A percentile compares a stretch with the other conserved stretches of the same genome.
These are phyloP conservation scores for Microbotryum scabiosae DNA, from an alignment of 1,284 basidiomycete species.

Conservation along the genomic window DNA sequence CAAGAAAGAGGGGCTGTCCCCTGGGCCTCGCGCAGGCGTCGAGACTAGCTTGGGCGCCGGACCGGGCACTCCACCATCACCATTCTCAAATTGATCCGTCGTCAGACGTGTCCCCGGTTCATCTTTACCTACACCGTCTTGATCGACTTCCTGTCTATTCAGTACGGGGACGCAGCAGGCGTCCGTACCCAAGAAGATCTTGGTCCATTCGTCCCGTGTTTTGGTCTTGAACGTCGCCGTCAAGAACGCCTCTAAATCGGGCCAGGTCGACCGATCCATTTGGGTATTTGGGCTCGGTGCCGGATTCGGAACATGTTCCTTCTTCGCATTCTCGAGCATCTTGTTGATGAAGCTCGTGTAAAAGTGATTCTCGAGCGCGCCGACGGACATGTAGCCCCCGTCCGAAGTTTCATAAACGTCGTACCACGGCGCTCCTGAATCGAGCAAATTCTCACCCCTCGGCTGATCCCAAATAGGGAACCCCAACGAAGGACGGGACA, in stretches of 20 bases:
- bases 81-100: conserved; percentile 14
- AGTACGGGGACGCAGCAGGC: conserved; percentile 68
- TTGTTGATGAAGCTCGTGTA: conserved; percentile 52
- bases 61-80: conserved; percentile 33
- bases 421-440: conserved; percentile 70
- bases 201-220: conserved; percentile 60
- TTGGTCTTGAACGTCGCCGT: conserved; percentile 54
- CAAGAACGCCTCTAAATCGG: conserved; percentile 52
- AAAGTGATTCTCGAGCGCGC: conserved; percentile 63
- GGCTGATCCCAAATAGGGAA: conserved; percentile 41
- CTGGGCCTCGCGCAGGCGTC: conserved; percentile 33
- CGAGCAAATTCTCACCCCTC: conserved; percentile 57
- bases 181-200: conserved; percentile 61
- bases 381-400: conserved; percentile 66
- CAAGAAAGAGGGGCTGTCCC: conserved; percentile 14
- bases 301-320: not conserved
- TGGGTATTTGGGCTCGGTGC: conserved; percentile 21
- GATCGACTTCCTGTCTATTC: conserved; percentile 35
- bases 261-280: conserved; percentile 53
- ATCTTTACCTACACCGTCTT: conserved; percentile 24
- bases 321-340: too few relatives aligned
- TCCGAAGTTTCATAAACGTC: conserved; percentile 63
- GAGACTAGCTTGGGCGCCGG: conserved; percentile 36
- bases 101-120: conserved; percentile 10
- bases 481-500: conserved; percentile 42